A percentile compares a stretch with the other conserved stretches of the same genome.
These are phyloP conservation scores for Boletus barrowsii DNA, from an alignment of 768 basidiomycete species.

Conservation along the genomic window DNA sequence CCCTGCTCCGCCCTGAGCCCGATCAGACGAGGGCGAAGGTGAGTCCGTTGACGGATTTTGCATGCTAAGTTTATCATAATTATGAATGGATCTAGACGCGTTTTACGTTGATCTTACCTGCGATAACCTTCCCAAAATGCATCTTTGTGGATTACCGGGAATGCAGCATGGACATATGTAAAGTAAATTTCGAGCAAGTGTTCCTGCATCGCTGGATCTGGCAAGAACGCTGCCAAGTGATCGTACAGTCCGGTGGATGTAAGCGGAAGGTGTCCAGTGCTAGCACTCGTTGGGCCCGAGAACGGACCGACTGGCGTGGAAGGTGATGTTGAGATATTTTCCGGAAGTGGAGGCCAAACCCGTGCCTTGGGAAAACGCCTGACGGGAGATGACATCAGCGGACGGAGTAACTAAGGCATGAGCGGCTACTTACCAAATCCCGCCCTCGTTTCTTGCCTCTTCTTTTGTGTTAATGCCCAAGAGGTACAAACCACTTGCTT, in stretches of 20 bases:
- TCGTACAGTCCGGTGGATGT: constrained; percentile 29
- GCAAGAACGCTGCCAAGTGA: constrained; percentile 47
- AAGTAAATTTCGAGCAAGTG: constrained; percentile 77
- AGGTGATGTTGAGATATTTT: constrained; percentile 19
- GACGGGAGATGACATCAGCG: constrained; percentile 9
- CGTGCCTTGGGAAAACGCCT: constrained; percentile 85
- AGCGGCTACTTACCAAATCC: constrained; percentile 58
- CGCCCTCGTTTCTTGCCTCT: constrained; percentile 69
- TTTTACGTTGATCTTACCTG: constrained; percentile 29
- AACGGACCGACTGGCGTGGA: constrained; percentile 5
- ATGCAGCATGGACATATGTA: constrained; percentile 71
- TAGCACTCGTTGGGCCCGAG: constrained; percentile 2
- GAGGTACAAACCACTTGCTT: constrained; percentile 77
- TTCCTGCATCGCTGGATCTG: constrained; percentile 56
- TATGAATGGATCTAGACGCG: background rate
- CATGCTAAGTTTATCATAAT: constrained; percentile 15
- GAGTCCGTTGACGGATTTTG: constrained; percentile 28
- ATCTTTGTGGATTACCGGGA: constrained; percentile 75
- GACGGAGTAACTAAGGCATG: constrained; percentile 8
- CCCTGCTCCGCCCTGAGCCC: constrained; percentile 13
- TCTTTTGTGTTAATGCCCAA: constrained; percentile 57
- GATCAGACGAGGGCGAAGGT: constrained; percentile 30
- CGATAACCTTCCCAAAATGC: constrained; percentile 61
- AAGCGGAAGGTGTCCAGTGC: constrained; percentile 11
- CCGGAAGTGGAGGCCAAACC: constrained; percentile 74